Evolutionary conservation across 495 filamentous ascomycete species (phyloP).

Genomic region (Penicillium daleae): DNA sequence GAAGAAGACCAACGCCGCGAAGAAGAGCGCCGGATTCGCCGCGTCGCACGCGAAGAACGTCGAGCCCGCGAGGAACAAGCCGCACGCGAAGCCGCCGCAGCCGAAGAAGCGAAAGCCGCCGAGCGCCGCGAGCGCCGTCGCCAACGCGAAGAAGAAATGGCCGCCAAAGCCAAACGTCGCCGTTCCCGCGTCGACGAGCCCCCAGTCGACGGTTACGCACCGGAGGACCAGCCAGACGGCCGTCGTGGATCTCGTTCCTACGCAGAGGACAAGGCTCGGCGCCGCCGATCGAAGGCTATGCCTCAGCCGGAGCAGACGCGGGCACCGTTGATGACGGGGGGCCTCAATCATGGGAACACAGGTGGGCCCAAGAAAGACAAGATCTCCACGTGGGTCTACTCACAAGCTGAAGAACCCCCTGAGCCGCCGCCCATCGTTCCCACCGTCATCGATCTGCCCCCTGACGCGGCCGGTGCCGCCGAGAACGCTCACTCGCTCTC

Average conservation of each 20-base stretch:
- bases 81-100: slow-evolving; percentile 48
- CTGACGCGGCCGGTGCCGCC: slow-evolving; percentile 34
- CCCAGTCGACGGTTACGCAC: slow-evolving; percentile 19
- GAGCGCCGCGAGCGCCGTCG: slow-evolving; percentile 47
- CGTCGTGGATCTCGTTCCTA: slow-evolving; percentile 28
- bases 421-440: slow-evolving; percentile 60
- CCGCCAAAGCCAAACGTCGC: slow-evolving; percentile 39
- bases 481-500: slow-evolving; percentile 42
- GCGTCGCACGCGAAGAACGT: slow-evolving; percentile 54
- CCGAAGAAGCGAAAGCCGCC: slow-evolving; percentile 44
- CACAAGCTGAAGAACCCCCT: slow-evolving; percentile 57
- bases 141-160: slow-evolving; percentile 43
- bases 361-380: slow-evolving; percentile 49
- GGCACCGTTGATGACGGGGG: slow-evolving; percentile 36
- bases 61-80: slow-evolving; percentile 52
- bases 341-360: slow-evolving; percentile 21
- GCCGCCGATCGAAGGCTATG: slow-evolving; percentile 36
- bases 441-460: slow-evolving; percentile 58
- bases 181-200: slow-evolving; percentile 40
- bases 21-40: slow-evolving; percentile 50
- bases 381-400: slow-evolving; percentile 64
- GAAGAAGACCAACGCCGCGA: slow-evolving; percentile 53
- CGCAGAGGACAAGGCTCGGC: slow-evolving; percentile 36
- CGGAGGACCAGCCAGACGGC: slow-evolving; percentile 30
- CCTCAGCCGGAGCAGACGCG: slow-evolving; percentile 18